A percentile compares a stretch with the other conserved stretches of the same genome.
Conservation (phyloP, 345 rosid species). For the Eutrema heterophyllum region DNA sequence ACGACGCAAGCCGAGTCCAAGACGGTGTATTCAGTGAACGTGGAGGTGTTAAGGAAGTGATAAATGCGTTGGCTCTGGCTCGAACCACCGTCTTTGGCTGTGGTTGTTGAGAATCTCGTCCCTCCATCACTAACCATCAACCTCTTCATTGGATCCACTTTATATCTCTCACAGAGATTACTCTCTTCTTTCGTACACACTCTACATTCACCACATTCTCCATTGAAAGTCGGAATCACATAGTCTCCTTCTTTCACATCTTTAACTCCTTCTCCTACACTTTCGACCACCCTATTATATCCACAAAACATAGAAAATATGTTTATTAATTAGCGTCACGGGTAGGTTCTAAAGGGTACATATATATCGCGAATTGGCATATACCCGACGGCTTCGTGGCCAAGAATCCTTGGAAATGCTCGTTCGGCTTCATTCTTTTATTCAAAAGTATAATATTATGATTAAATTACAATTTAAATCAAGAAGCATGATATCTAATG, state of each 20-base stretch:
- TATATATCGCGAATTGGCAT: neutral
- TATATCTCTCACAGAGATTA: slow-evolving; percentile 44
- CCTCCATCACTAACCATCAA: slow-evolving; percentile 52
- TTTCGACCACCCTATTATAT: slow-evolving; percentile 49
- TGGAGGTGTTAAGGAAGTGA: slow-evolving; percentile 67
- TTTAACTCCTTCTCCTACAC: slow-evolving; percentile 57
- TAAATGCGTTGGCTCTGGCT: slow-evolving; percentile 36
- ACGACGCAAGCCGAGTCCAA: slow-evolving; percentile 55
- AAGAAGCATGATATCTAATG: neutral
- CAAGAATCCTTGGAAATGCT: slow-evolving; percentile 65
- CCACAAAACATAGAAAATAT: neutral
- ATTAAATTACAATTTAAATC: neutral
- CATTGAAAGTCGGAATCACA: slow-evolving; percentile 60
- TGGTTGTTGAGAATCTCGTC: slow-evolving; percentile 51
- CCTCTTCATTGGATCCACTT: slow-evolving; percentile 49
- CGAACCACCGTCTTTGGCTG: slow-evolving; percentile 28
- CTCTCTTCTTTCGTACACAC: slow-evolving; percentile 39
- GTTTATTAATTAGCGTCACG: neutral
- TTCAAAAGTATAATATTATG: neutral
- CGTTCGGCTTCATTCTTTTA: slow-evolving; percentile 51
- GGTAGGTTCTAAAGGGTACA: neutral
- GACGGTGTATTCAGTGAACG: slow-evolving; percentile 64
- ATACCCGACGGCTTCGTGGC: slow-evolving; percentile 78
- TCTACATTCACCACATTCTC: slow-evolving; percentile 65
- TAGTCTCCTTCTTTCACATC: slow-evolving; percentile 59